Conservation (phyloP, 2,329 filamentous ascomycete species). For the Penicillium occitanis region DNA sequence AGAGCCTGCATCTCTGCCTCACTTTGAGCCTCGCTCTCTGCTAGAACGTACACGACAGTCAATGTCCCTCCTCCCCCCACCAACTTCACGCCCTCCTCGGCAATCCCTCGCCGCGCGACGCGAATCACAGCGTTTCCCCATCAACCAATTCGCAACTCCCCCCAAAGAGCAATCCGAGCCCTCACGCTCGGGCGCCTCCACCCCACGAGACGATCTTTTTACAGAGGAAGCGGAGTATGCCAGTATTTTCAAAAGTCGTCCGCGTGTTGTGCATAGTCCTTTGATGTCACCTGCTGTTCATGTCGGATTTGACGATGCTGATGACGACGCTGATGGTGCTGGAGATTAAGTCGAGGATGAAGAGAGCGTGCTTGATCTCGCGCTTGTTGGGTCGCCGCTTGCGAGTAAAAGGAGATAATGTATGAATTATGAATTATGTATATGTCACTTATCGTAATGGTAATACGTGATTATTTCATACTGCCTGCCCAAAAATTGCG, state of each 20-base stretch:
- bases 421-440: not conserved
- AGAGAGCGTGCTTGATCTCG: slow-evolving; percentile 18
- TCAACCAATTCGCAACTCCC: slow-evolving; percentile 59
- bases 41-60: slow-evolving; percentile 78
- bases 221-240: slow-evolving; percentile 71
- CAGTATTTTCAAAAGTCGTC: slow-evolving; percentile 80
- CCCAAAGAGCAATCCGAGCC: slow-evolving; percentile 33
- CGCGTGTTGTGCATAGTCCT: slow-evolving; percentile 76
- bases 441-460: not conserved
- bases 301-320: slow-evolving; percentile 30
- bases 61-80: slow-evolving; percentile 63
- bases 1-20: slow-evolving; percentile 24
- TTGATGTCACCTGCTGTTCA: slow-evolving; percentile 46
- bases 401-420: slow-evolving; percentile 19
- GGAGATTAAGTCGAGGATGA: slow-evolving; percentile 20
- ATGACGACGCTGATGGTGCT: slow-evolving; percentile 15
- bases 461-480: not conserved
- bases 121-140: slow-evolving; percentile 44
- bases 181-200: slow-evolving; percentile 39
- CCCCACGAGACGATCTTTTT: slow-evolving; percentile 69
- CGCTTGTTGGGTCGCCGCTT: slow-evolving; percentile 19
- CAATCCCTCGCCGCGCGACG: slow-evolving; percentile 27
- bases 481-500: not conserved
- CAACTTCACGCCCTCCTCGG: slow-evolving; percentile 22
- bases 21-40: slow-evolving; percentile 48